A percentile compares a stretch with the other conserved stretches of the same genome.
Evolutionary conservation across 257 asterid species (phyloP).

Genomic region (Solanum chiquidenum): DNA sequence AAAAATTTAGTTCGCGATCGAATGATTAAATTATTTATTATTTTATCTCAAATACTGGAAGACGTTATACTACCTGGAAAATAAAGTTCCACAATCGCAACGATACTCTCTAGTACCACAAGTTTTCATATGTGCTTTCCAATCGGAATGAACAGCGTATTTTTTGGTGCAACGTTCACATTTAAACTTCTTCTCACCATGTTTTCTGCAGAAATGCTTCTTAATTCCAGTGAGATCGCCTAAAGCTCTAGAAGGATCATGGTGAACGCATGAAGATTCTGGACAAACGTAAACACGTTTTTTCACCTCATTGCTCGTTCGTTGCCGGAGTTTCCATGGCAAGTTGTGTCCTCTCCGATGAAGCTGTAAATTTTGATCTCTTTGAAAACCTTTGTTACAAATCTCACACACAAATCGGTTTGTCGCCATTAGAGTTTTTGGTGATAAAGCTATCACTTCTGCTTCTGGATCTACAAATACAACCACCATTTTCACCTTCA

Average conservation of each 20-base stretch:
- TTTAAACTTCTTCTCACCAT: slow-evolving; percentile 78
- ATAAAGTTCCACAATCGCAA: slow-evolving; percentile 87
- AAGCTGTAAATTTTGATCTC: slow-evolving; percentile 90
- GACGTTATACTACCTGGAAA: slow-evolving; percentile 42
- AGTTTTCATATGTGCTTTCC: slow-evolving; percentile 93
- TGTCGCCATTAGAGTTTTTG: slow-evolving; percentile 61
- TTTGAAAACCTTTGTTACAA: slow-evolving; percentile 88
- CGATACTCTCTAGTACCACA: slow-evolving; percentile 89
- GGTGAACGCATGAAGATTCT: slow-evolving; percentile 58
- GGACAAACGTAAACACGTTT: slow-evolving; percentile 90
- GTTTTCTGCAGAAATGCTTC: slow-evolving; percentile 84
- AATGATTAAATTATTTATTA: not conserved
- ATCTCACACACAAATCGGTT: slow-evolving; percentile 84
- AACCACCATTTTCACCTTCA: not conserved
- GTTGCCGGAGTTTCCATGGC: slow-evolving; percentile 89
- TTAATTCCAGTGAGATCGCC: slow-evolving; percentile 93
- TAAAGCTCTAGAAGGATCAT: slow-evolving; percentile 72
- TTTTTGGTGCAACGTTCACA: slow-evolving; percentile 84
- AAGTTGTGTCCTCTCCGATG: slow-evolving; percentile 89
- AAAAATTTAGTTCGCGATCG: not conserved
- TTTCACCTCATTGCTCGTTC: slow-evolving; percentile 41
- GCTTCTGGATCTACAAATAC: slow-evolving; percentile 71
- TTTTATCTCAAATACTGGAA: not conserved
- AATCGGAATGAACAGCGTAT: slow-evolving; percentile 79
- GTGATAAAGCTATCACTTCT: slow-evolving; percentile 79